A percentile compares a stretch with the other conserved stretches of the same genome.
phyloP scores from a whole-genome alignment of 768 basidiomycete genomes.

The Kwoniella heveanensis region DNA sequence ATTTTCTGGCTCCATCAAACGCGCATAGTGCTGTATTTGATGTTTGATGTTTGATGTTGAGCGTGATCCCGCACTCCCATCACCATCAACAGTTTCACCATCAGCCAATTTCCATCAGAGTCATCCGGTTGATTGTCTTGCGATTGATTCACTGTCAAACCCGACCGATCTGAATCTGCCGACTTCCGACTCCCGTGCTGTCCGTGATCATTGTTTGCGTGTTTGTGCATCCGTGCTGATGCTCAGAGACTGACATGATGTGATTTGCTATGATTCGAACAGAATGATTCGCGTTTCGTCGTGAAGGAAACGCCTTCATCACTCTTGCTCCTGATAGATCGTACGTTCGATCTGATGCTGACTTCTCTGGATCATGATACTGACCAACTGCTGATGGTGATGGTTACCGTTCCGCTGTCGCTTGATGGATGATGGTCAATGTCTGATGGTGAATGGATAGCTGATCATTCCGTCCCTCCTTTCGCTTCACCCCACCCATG shows the following conservation, averaged over 20 bases:
- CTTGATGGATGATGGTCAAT: not conserved
- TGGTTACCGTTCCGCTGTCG: not conserved
- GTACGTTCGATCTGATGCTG: constrained; percentile 3
- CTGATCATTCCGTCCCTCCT: too few relatives aligned
- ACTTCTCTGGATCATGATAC: not conserved
- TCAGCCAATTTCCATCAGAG: not conserved
- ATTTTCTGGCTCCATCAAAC: not conserved
- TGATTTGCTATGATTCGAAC: not conserved
- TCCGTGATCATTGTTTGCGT: not conserved
- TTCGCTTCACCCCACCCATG: too few relatives aligned
- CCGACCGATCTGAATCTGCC: constrained; percentile 1
- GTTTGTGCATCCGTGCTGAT: too few relatives aligned
- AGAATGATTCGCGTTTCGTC: not conserved
- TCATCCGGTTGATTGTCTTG: not conserved
- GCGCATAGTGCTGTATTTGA: too few relatives aligned
- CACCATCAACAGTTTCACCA: not conserved
- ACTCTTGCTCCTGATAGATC: too few relatives aligned
- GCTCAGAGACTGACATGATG: too few relatives aligned
- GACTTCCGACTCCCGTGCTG: not conserved
- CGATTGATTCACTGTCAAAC: too few relatives aligned
- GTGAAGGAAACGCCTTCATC: not conserved
- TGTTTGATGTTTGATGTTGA: not conserved
- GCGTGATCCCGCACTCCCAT: not conserved
- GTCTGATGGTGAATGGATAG: not conserved
- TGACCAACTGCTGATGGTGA: too few relatives aligned